These are phyloP conservation scores for Pseudogymnoascus sp. DNA, from an alignment of 2,329 filamentous ascomycete genomes.

Conservation along the genomic window DNA sequence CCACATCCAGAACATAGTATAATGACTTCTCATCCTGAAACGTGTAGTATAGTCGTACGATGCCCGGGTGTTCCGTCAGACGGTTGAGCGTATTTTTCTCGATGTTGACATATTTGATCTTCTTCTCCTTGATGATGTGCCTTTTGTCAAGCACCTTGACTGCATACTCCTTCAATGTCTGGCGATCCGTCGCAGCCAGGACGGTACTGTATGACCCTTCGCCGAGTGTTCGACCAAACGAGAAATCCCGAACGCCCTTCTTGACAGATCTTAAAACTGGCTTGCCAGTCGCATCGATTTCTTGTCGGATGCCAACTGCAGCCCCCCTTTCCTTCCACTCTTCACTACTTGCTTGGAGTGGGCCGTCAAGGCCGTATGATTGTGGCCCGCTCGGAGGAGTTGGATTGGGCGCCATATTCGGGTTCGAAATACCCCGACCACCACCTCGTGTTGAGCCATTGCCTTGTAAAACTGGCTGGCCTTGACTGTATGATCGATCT, in stretches of 20 bases:
- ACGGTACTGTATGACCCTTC: slow-evolving; percentile 98
- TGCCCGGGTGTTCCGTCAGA: slow-evolving; percentile 90
- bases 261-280: slow-evolving; percentile 78
- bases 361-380: slow-evolving; percentile 49
- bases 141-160: slow-evolving; percentile 98
- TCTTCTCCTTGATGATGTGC: slow-evolving; percentile 99
- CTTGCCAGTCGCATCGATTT: slow-evolving; percentile 78
- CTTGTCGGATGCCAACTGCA: slow-evolving; percentile 72
- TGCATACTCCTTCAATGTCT: slow-evolving; percentile 91
- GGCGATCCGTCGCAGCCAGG: slow-evolving; percentile 82
- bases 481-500: slow-evolving; percentile 59
- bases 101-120: slow-evolving; percentile 99
- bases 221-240: slow-evolving; percentile 81
- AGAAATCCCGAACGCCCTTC: slow-evolving; percentile 95
- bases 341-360: slow-evolving; percentile 60
- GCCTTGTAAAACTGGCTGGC: slow-evolving; percentile 40
- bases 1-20: slow-evolving; percentile 94
- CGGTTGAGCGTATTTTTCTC: slow-evolving; percentile 97
- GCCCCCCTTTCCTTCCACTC: slow-evolving; percentile 96
- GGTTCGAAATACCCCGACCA: slow-evolving; percentile 33
- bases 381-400: slow-evolving; percentile 24
- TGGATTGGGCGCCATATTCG: slow-evolving; percentile 9
- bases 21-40: slow-evolving; percentile 95
- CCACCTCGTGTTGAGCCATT: slow-evolving; percentile 63
- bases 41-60: slow-evolving; percentile 95